A percentile compares a stretch with the other conserved stretches of the same genome.
These are phyloP conservation scores for Rhizophagus sp. DNA, from an alignment of 192 early-diverging fungal species.

Conservation along the genomic window DNA sequence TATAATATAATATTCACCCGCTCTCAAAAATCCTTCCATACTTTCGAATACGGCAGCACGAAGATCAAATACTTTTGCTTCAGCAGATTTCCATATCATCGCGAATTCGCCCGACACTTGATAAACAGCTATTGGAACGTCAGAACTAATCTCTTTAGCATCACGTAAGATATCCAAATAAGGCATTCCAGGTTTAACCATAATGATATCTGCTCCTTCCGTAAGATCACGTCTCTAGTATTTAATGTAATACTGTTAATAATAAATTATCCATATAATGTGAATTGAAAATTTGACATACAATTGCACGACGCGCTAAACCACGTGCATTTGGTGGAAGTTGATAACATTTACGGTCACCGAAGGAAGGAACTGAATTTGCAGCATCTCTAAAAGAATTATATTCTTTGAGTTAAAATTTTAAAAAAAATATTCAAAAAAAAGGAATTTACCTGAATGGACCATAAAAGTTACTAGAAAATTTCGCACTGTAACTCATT, in stretches of 20 bases:
- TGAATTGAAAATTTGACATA: slow-evolving; percentile 5
- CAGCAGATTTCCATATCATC: slow-evolving; percentile 83
- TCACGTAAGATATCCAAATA: slow-evolving; percentile 96
- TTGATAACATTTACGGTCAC: slow-evolving; percentile 95
- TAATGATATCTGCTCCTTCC: slow-evolving; percentile 96
- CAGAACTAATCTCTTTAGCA: slow-evolving; percentile 68
- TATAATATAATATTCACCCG: slow-evolving; percentile 51
- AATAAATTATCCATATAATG: neutral
- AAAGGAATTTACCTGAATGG: slow-evolving; percentile 74
- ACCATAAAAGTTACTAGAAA: slow-evolving; percentile 92
- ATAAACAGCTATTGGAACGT: slow-evolving; percentile 94
- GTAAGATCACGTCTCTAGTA: slow-evolving; percentile 66
- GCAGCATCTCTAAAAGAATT: slow-evolving; percentile 69
- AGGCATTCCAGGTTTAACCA: slow-evolving; percentile 96
- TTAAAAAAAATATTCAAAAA: neutral
- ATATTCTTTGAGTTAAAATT: slow-evolving; percentile 6
- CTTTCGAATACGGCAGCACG: slow-evolving; percentile 84
- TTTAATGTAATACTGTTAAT: neutral
- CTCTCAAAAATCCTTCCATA: slow-evolving; percentile 79
- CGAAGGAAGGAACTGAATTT: slow-evolving; percentile 86
- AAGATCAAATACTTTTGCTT: slow-evolving; percentile 81
- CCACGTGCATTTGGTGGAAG: slow-evolving; percentile 87
- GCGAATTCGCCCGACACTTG: slow-evolving; percentile 91
- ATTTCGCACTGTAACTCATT: slow-evolving; percentile 98
- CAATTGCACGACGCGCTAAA: slow-evolving; percentile 84